Conservation (phyloP, 139 green algal genomes). For the Trebouxia sp. region DNA sequence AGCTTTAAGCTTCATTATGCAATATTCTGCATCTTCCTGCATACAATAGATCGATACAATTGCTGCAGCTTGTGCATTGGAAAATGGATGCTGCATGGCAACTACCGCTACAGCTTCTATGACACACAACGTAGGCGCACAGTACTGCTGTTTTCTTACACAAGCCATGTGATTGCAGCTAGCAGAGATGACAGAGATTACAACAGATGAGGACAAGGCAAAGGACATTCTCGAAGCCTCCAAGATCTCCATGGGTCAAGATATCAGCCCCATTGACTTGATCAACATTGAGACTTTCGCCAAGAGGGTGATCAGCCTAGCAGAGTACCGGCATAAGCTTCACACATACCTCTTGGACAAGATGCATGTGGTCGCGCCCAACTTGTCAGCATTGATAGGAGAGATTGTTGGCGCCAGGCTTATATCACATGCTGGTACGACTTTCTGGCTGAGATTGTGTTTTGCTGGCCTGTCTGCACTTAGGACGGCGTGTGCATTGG, state of each 20-base stretch:
- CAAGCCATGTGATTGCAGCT: too few species aligned
- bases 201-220: constrained; percentile 87
- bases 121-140: too few species aligned
- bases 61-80: too few species aligned
- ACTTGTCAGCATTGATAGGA: constrained; percentile 94
- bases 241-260: constrained; percentile 86
- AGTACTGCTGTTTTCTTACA: too few species aligned
- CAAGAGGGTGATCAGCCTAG: constrained; percentile 88
- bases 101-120: too few species aligned
- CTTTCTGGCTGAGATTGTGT: too few species aligned
- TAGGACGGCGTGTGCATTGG: too few species aligned
- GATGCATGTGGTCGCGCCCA: constrained; percentile 94
- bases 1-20: too few species aligned
- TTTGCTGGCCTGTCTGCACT: not conserved
- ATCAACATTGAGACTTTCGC: constrained; percentile 98
- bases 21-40: too few species aligned
- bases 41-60: too few species aligned
- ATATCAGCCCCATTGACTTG: constrained; percentile 97
- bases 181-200: constrained; percentile 62
- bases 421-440: constrained; percentile 78
- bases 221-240: constrained; percentile 77
- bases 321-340: constrained; percentile 87
- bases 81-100: too few species aligned
- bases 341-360: constrained; percentile 82
- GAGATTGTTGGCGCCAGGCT: constrained; percentile 96